These are phyloP conservation scores for Yarrowia sp. DNA, from an alignment of 805 yeast genomes.

Conservation along the genomic window DNA sequence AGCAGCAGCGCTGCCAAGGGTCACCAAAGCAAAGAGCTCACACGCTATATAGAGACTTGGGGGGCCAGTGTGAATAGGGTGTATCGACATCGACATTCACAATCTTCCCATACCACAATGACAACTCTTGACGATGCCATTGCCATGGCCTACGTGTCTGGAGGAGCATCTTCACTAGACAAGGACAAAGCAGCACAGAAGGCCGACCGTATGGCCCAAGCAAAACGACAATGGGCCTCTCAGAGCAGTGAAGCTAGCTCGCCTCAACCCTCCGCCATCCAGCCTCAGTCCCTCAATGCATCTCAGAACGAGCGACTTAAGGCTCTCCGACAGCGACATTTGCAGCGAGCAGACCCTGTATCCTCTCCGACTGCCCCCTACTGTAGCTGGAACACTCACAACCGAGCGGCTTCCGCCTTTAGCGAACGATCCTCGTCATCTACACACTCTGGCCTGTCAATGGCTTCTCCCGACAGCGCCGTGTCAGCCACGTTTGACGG, in stretches of 20 bases:
- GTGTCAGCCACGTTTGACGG: conserved; percentile 16
- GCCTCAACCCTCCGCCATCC: background rate
- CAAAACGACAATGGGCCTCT: conserved; percentile 1
- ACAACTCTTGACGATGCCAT: conserved; percentile 8
- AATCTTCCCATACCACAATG: background rate
- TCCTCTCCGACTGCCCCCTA: background rate
- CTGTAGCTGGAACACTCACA: background rate
- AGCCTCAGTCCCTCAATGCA: conserved; percentile 3
- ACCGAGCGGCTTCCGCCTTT: background rate
- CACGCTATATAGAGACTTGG: conserved; percentile 19
- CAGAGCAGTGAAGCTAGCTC: background rate
- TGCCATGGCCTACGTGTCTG: conserved; percentile 19
- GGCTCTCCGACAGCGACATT: conserved; percentile 6
- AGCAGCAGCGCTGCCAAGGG: conserved; percentile 23
- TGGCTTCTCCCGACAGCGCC: conserved; percentile 15
- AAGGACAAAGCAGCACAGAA: background rate
- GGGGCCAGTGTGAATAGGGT: background rate
- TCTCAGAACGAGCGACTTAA: conserved; percentile 25
- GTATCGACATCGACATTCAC: background rate
- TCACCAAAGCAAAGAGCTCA: background rate
- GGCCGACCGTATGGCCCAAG: conserved; percentile 18
- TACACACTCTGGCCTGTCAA: background rate
- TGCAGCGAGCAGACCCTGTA: background rate
- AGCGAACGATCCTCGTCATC: background rate
- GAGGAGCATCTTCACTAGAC: background rate